Conservation (phyloP, 73 alveolate genomes). For the Strombidium stylifer region DNA sequence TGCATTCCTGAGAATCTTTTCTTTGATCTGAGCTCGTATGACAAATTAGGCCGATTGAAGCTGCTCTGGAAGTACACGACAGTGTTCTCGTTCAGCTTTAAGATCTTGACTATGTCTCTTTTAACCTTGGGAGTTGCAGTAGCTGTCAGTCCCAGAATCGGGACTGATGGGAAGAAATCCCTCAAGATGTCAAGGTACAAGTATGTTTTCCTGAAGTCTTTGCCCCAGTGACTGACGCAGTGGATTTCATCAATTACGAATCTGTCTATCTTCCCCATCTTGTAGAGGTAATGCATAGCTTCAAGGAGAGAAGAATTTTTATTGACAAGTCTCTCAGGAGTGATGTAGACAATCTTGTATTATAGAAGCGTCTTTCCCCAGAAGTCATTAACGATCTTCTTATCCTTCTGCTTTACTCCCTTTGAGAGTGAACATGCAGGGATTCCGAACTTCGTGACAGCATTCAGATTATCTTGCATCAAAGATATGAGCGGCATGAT, state of each 20-base stretch:
- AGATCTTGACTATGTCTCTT: constrained; percentile 67
- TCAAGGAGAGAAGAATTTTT: background rate
- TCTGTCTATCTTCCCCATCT: constrained; percentile 12
- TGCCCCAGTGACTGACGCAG: constrained; percentile 91
- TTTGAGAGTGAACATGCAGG: constrained; percentile 29
- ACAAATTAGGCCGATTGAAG: constrained; percentile 72
- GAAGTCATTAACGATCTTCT: background rate
- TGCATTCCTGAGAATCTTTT: constrained; percentile 19
- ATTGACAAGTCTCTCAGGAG: constrained; percentile 57
- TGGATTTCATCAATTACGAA: constrained; percentile 89
- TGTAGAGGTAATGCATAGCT: background rate
- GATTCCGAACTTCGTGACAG: constrained; percentile 65
- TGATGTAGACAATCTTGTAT: constrained; percentile 38
- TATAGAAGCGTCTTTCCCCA: constrained; percentile 1
- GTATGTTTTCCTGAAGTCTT: constrained; percentile 82
- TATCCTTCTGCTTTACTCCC: constrained; percentile 7
- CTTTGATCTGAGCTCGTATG: constrained; percentile 62
- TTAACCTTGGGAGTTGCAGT: constrained; percentile 79
- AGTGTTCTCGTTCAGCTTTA: constrained; percentile 55
- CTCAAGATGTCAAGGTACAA: constrained; percentile 65
- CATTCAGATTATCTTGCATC: constrained; percentile 68
- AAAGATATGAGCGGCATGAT: constrained; percentile 82
- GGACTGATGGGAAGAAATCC: constrained; percentile 69
- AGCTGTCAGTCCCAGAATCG: constrained; percentile 87
- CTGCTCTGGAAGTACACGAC: constrained; percentile 58